Evolutionary conservation across 495 filamentous ascomycete genomes (phyloP).

Genomic region (Trichoderma reesei): DNA sequence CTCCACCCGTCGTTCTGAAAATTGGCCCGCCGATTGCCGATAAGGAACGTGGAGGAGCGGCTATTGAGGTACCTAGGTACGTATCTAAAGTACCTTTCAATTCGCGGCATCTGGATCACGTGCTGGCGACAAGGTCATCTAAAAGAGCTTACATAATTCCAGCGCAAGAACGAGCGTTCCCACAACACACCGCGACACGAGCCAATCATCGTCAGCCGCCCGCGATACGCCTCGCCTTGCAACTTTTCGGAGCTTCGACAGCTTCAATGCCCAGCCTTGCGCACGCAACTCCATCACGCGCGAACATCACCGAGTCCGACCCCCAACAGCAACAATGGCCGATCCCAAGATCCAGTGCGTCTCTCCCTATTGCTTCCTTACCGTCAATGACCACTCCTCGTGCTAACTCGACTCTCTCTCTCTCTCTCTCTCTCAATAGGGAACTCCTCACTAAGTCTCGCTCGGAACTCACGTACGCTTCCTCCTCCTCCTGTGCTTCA

Average conservation of each 20-base stretch:
- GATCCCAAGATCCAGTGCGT: slow-evolving; percentile 72
- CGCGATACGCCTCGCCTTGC: background rate
- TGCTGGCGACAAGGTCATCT: background rate
- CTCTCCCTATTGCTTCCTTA: background rate
- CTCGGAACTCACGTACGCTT: slow-evolving; percentile 66
- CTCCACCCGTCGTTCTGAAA: background rate
- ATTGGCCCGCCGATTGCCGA: slow-evolving; percentile 8
- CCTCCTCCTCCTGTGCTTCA: slow-evolving; percentile 9
- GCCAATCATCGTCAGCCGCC: slow-evolving; percentile 5
- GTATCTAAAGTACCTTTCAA: too few relatives aligned
- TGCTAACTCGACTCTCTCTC: background rate
- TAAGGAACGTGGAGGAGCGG: background rate
- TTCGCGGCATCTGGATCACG: too few relatives aligned
- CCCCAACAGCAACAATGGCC: slow-evolving; percentile 45
- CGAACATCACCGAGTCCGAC: background rate
- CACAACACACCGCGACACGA: background rate
- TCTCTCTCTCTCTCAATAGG: slow-evolving; percentile 29
- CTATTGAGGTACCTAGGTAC: background rate
- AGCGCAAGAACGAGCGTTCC: background rate
- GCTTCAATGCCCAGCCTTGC: slow-evolving; percentile 16
- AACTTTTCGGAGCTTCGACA: slow-evolving; percentile 8
- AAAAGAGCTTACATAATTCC: too few relatives aligned
- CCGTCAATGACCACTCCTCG: background rate
- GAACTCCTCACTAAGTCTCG: slow-evolving; percentile 74
- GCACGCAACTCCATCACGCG: slow-evolving; percentile 10